These are phyloP conservation scores for Talaromyces nanjingensis DNA, from an alignment of 495 filamentous ascomycete genomes.

Conservation along the genomic window DNA sequence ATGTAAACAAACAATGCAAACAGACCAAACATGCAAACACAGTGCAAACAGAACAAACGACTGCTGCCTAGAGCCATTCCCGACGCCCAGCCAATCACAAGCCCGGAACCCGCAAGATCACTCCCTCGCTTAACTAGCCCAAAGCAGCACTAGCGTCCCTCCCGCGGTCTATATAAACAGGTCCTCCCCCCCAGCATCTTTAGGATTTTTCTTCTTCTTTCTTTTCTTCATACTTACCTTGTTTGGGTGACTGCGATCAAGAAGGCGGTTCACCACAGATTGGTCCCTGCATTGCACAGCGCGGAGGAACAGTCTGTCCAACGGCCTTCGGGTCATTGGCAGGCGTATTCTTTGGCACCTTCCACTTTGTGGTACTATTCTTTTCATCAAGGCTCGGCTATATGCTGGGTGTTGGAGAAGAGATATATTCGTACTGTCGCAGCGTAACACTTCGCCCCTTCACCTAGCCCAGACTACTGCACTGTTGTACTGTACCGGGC, in stretches of 20 bases:
- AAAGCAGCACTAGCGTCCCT: conserved; percentile 1
- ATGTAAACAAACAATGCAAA: neutral
- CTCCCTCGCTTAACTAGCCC: conserved; percentile 3
- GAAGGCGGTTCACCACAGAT: conserved; percentile 42
- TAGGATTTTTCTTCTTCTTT: conserved; percentile 13
- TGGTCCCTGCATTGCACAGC: conserved; percentile 63
- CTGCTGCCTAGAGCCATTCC: neutral
- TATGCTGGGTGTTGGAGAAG: conserved; percentile 45
- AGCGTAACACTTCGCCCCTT: no score
- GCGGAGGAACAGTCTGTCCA: conserved; percentile 52
- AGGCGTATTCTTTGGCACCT: conserved; percentile 65
- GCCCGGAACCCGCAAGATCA: neutral
- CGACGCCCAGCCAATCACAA: conserved; percentile 6
- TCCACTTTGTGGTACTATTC: conserved; percentile 21
- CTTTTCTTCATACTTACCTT: conserved; percentile 51
- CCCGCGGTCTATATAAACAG: neutral
- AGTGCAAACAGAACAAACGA: conserved; percentile 4
- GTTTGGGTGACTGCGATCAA: conserved; percentile 39
- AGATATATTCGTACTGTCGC: conserved; percentile 6
- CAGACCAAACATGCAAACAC: neutral
- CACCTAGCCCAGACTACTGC: no score
- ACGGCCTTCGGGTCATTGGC: conserved; percentile 57
- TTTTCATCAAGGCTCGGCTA: conserved; percentile 50
- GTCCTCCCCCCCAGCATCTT: conserved; percentile 8
- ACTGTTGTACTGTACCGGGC: no score